Evolutionary conservation across 352 stramenopile species (phyloP).

Genomic region (Pythium monospermum): DNA sequence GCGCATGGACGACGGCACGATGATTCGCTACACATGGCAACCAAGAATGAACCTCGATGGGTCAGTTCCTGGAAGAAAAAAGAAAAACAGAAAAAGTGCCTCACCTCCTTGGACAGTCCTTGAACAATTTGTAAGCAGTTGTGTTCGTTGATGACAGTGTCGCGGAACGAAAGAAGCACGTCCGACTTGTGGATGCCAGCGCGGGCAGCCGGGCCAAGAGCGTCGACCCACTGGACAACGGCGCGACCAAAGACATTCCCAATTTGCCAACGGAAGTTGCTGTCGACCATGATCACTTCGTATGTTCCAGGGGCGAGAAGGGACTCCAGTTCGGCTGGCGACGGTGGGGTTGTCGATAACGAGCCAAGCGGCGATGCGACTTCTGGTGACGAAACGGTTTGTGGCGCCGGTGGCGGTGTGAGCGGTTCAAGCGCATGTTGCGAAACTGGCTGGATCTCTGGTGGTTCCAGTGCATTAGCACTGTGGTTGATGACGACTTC

Average conservation of each 20-base stretch:
- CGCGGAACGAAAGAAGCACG: constrained; percentile 70
- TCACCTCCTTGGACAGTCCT: constrained; percentile 71
- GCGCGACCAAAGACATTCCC: constrained; percentile 78
- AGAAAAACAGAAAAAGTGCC: not conserved
- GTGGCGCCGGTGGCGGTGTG: constrained; percentile 21
- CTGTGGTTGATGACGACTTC: constrained; percentile 17
- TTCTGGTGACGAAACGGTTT: constrained; percentile 4
- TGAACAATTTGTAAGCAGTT: constrained; percentile 77
- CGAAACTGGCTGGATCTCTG: constrained; percentile 39
- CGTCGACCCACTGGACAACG: constrained; percentile 75
- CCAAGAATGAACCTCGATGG: too few relatives aligned
- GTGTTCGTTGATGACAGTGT: constrained; percentile 66
- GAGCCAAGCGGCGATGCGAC: not conserved
- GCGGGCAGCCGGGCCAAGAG: constrained; percentile 49
- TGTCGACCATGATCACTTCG: constrained; percentile 74
- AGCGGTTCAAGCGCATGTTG: constrained; percentile 55
- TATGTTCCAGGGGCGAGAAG: constrained; percentile 65
- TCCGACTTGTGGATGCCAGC: constrained; percentile 83
- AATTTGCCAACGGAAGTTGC: constrained; percentile 79
- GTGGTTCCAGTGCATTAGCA: constrained; percentile 27
- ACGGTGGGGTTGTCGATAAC: constrained; percentile 25
- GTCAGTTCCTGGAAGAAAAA: too few relatives aligned
- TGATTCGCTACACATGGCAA: constrained; percentile 45
- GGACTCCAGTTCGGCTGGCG: constrained; percentile 31
- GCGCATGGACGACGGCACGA: constrained; percentile 63